Conservation (phyloP, 1,284 basidiomycete species). For the Trichosporon sp. region DNA sequence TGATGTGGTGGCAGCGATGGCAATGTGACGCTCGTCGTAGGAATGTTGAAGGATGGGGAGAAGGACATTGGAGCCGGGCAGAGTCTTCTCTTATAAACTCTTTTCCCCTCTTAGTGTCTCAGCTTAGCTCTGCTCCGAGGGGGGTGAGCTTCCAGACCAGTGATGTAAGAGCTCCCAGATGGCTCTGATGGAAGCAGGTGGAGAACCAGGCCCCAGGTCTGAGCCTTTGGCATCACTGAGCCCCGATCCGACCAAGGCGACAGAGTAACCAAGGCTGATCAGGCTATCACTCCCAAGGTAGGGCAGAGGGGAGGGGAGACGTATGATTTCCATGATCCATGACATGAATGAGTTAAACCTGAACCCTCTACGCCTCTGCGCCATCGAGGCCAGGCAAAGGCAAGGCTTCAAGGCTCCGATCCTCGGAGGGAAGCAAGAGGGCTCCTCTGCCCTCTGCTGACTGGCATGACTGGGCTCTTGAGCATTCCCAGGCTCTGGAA, state of each 20-base stretch:
- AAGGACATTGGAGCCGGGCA: not conserved
- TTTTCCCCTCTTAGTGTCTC: too few species aligned
- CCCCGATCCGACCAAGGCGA: not conserved
- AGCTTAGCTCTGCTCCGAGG: too few species aligned
- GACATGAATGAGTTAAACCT: not conserved
- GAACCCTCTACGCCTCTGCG: too few species aligned
- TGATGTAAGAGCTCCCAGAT: not conserved
- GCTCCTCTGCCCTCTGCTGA: too few species aligned
- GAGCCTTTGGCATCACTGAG: not conserved
- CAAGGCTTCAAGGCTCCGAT: too few species aligned
- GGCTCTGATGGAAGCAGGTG: not conserved
- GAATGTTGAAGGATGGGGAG: slow-evolving; percentile 1
- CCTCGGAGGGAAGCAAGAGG: too few species aligned
- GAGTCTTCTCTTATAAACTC: not conserved
- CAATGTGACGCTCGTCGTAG: not conserved
- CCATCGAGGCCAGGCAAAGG: too few species aligned
- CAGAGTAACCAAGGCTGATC: too few species aligned
- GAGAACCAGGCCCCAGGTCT: not conserved
- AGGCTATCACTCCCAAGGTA: too few species aligned
- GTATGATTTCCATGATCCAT: not conserved
- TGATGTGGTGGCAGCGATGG: not conserved
- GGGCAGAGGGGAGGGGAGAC: too few species aligned
- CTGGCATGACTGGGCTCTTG: not conserved
- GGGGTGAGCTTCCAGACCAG: not conserved
- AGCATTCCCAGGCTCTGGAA: not conserved